Conservation (phyloP, 305 asterid species). For the Fraxinus dipetala region DNA sequence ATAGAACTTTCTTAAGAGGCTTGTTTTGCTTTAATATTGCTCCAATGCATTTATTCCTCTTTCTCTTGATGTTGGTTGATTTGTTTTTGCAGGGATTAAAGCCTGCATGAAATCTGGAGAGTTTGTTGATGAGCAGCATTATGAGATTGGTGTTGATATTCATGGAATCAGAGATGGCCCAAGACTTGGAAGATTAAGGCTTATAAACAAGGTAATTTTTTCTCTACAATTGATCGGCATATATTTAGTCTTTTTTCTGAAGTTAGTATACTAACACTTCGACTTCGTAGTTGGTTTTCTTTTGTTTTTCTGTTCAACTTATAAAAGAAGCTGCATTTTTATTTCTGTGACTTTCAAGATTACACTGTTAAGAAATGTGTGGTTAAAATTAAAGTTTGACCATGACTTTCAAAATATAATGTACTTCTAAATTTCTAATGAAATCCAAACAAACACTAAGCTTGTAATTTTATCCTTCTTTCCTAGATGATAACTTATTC, state of each 20-base stretch:
- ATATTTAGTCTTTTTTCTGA: neutral
- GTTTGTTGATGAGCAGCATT: conserved; percentile 59
- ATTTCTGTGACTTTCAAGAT: neutral
- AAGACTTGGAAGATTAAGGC: conserved; percentile 72
- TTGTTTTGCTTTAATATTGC: neutral
- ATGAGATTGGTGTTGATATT: conserved; percentile 71
- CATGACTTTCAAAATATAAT: neutral
- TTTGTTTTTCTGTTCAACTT: neutral
- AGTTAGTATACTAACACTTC: neutral
- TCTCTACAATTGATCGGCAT: neutral
- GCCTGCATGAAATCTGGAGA: conserved; percentile 70
- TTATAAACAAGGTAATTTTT: conserved; percentile 54
- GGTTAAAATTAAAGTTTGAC: neutral
- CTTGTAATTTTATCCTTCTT: neutral
- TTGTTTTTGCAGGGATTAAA: conserved; percentile 56
- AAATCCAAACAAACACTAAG: neutral
- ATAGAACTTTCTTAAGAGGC: neutral
- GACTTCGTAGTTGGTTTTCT: neutral
- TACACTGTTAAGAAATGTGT: neutral
- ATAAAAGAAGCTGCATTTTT: neutral
- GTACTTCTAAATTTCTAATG: neutral
- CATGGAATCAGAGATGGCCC: conserved; percentile 85
- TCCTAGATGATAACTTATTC: neutral
- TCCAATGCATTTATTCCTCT: conserved; percentile 1
- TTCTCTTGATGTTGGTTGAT: neutral